Evolutionary conservation across 768 basidiomycete genomes (phyloP).

Genomic region (Lenzites betulinus): DNA sequence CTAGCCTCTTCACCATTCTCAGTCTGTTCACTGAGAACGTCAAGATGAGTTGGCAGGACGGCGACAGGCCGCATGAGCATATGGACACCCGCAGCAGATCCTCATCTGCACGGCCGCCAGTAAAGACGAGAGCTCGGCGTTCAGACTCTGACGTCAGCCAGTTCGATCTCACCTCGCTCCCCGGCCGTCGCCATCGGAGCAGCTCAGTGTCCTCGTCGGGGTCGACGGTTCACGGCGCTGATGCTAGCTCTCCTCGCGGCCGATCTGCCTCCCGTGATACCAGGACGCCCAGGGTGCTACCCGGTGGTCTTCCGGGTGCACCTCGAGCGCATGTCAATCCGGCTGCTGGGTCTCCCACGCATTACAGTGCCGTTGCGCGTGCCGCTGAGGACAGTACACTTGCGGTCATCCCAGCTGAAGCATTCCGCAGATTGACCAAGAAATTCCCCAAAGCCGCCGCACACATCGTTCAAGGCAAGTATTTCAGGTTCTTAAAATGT

Average conservation of each 20-base stretch:
- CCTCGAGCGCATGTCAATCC: not conserved
- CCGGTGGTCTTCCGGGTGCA: slow-evolving; percentile 3
- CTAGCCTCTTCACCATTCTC: slow-evolving; percentile 95
- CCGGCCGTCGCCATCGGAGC: slow-evolving; percentile 43
- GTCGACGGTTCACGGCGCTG: slow-evolving; percentile 64
- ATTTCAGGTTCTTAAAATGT: not conserved
- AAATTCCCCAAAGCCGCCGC: slow-evolving; percentile 97
- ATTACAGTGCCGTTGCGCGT: slow-evolving; percentile 83
- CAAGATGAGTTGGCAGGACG: slow-evolving; percentile 89
- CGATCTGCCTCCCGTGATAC: slow-evolving; percentile 17
- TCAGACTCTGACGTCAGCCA: slow-evolving; percentile 69
- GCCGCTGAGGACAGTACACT: slow-evolving; percentile 93
- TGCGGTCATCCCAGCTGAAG: slow-evolving; percentile 98
- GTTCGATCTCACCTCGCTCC: slow-evolving; percentile 45
- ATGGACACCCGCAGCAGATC: slow-evolving; percentile 19
- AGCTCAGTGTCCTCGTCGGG: slow-evolving; percentile 65
- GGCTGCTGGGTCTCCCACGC: slow-evolving; percentile 33
- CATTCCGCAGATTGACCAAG: slow-evolving; percentile 90
- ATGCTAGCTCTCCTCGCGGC: slow-evolving; percentile 30
- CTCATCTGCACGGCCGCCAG: slow-evolving; percentile 11
- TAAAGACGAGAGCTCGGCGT: slow-evolving; percentile 33
- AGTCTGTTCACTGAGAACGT: slow-evolving; percentile 95
- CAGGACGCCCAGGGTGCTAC: slow-evolving; percentile 10
- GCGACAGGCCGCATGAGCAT: slow-evolving; percentile 33
- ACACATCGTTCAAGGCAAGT: slow-evolving; percentile 87